Conservation (phyloP, 2,329 filamentous ascomycete genomes). For the Penicillium hordei region DNA sequence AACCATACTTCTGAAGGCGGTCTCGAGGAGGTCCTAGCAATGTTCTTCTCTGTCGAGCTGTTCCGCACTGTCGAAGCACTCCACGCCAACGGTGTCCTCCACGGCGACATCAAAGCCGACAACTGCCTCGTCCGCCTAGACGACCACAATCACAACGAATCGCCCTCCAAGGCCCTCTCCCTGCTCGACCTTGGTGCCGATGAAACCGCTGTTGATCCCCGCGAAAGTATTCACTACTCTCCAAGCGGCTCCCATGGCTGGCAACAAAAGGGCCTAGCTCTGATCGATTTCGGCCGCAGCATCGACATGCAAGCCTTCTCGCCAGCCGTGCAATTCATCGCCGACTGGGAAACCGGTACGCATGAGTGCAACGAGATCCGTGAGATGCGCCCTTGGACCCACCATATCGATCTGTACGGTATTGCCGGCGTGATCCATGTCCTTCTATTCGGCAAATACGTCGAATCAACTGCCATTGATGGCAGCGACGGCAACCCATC, state of each 20-base stretch:
- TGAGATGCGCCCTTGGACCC: conserved; percentile 92
- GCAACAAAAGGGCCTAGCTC: conserved; percentile 72
- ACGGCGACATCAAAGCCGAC: conserved; percentile 93
- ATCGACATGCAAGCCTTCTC: conserved; percentile 90
- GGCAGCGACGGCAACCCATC: conserved; percentile 13
- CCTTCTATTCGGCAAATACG: conserved; percentile 91
- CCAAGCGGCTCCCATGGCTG: conserved; percentile 75
- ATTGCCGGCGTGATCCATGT: conserved; percentile 84
- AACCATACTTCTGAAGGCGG: conserved; percentile 55
- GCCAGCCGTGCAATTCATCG: conserved; percentile 79
- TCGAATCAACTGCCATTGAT: conserved; percentile 64
- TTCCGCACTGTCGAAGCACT: conserved; percentile 86
- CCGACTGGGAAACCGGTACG: conserved; percentile 86
- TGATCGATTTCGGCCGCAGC: conserved; percentile 93
- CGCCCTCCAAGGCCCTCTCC: conserved; percentile 27
- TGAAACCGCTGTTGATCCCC: conserved; percentile 21
- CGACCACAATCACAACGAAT: conserved; percentile 32
- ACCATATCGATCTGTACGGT: conserved; percentile 95
- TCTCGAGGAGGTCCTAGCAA: conserved; percentile 87
- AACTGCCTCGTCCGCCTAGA: conserved; percentile 90
- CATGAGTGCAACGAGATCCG: conserved; percentile 95
- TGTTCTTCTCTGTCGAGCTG: conserved; percentile 94
- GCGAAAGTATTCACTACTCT: conserved; percentile 59
- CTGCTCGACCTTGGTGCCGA: conserved; percentile 32
- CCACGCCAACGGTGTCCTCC: conserved; percentile 75